Base-by-base conservation (phyloP, 208 protist species). In the Crithidia bombi region DNA sequence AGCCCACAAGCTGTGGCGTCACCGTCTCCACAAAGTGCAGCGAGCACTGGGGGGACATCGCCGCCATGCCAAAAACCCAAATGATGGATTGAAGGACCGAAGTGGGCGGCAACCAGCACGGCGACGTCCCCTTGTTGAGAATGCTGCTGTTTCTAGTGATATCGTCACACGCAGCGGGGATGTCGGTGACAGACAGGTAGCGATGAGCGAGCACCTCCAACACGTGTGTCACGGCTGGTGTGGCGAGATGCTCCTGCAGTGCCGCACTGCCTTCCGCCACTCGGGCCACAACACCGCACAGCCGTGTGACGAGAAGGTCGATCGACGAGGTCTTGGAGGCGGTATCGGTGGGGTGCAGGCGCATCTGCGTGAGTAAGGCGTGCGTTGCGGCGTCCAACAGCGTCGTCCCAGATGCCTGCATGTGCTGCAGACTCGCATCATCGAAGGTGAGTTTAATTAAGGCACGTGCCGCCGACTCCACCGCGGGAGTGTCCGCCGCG, bases 381-480 rank as follows among this genome's bases (percentile, higher is more conserved):
- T 62, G 44, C 46, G 73, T 67, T 14, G 74, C 79, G 21, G 75
- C 79, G 54, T 69, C 47, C 26, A 83, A 68, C 35, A 85, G 58
- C 26, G 69, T 58, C 7, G 61, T 73, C 19, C 70, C 64, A 7
- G 1, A 32, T 10, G 49, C 47, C 63, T 79, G 75, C 49, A 81
- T 80, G 14, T 65, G 50, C 11, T 36, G 51, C 3, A 89, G 61
- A 46, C 81, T 91, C 11, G 70, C 75, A 23, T 80, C 79, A 5
- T 87, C 78, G 55, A 84, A 91, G n/a, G 83, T 80, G 10, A 85
- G 65, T 75, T 91, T 94, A 33, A 86, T 83, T 58, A 94, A 67
- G 7, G 81, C 79, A 21, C 89, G 85, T 15, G 89, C 73, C 10
- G 75, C 75, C 36, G 83, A 82, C 75, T 87, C 79, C 52, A 90